Percentiles rank a stretch among this genome's conserved stretches.
Conservation (phyloP, 768 basidiomycete species). For the Serendipita sp. region DNA sequence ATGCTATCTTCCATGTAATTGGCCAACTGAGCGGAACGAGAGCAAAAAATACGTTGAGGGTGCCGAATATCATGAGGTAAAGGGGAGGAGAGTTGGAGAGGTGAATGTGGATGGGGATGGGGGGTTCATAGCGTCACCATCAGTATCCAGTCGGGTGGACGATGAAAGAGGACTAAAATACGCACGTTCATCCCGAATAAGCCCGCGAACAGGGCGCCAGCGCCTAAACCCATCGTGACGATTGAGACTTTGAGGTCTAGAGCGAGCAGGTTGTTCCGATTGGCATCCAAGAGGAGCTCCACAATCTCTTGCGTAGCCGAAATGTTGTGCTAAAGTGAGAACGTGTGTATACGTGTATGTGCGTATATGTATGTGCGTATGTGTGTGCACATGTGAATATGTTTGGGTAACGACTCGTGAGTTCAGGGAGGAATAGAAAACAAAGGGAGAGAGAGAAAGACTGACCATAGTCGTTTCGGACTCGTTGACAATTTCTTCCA, state of each 20-base stretch:
- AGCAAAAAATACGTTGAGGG: too few species aligned
- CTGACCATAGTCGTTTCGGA: slow-evolving; percentile 70
- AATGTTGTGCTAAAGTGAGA: slow-evolving; percentile 54
- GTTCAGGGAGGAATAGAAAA: too few species aligned
- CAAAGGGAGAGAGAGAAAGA: slow-evolving; percentile 2
- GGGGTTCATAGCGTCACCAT: too few species aligned
- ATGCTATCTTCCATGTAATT: slow-evolving; percentile 58
- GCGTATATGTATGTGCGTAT: not conserved
- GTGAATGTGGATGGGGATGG: too few species aligned
- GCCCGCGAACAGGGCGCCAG: slow-evolving; percentile 79
- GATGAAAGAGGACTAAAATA: slow-evolving; percentile 12
- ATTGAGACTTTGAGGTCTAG: slow-evolving; percentile 94
- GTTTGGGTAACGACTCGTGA: not conserved
- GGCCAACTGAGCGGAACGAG: slow-evolving; percentile 49
- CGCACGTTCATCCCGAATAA: slow-evolving; percentile 94
- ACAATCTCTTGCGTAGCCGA: slow-evolving; percentile 97
- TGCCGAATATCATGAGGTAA: too few species aligned
- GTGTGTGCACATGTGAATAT: not conserved
- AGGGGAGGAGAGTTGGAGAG: too few species aligned
- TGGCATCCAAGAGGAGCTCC: slow-evolving; percentile 89
- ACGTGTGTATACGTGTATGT: too few species aligned
- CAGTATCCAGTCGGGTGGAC: slow-evolving; percentile 10
- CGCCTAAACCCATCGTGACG: slow-evolving; percentile 80
- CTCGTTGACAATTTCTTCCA: slow-evolving; percentile 92
- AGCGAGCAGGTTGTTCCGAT: slow-evolving; percentile 81